phyloP scores from a whole-genome alignment of 2,329 filamentous ascomycete genomes.

The Tolypocladium album region DNA sequence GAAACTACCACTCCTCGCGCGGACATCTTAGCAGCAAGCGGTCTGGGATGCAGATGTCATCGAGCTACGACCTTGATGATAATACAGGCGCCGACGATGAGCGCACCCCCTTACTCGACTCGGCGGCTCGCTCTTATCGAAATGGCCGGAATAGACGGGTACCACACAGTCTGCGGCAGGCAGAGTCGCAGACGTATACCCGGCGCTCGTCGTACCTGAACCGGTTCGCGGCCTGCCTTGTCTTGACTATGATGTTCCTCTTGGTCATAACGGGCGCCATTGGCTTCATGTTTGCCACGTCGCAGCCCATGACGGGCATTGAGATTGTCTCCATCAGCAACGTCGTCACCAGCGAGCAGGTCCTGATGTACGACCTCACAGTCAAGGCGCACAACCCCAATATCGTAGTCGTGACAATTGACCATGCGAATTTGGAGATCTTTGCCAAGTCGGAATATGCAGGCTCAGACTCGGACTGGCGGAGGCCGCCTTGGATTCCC shows the following conservation, averaged over 20 bases:
- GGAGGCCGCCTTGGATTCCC: slow-evolving; percentile 26
- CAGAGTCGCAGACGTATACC: slow-evolving; percentile 62
- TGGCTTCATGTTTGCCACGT: slow-evolving; percentile 83
- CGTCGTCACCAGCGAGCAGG: slow-evolving; percentile 85
- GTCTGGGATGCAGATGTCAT: slow-evolving; percentile 47
- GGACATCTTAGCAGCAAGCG: slow-evolving; percentile 31
- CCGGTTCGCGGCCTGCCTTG: slow-evolving; percentile 75
- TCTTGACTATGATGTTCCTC: slow-evolving; percentile 72
- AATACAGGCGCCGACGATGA: slow-evolving; percentile 74
- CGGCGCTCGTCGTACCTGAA: slow-evolving; percentile 53
- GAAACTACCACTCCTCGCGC: slow-evolving; percentile 32
- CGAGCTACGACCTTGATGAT: slow-evolving; percentile 71
- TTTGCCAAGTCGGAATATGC: slow-evolving; percentile 92
- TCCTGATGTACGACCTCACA: slow-evolving; percentile 86
- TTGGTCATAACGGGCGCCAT: slow-evolving; percentile 77
- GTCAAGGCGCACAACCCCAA: slow-evolving; percentile 90
- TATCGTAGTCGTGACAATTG: slow-evolving; percentile 75
- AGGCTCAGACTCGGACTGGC: slow-evolving; percentile 55
- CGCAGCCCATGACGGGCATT: slow-evolving; percentile 73
- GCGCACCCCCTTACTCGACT: slow-evolving; percentile 65
- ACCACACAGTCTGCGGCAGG: slow-evolving; percentile 49
- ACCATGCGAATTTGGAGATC: slow-evolving; percentile 79
- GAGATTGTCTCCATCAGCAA: slow-evolving; percentile 73
- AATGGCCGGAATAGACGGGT: slow-evolving; percentile 48
- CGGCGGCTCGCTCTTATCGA: slow-evolving; percentile 46